These are phyloP conservation scores for Heritiera littoralis DNA, from an alignment of 345 rosid genomes.

Conservation along the genomic window DNA sequence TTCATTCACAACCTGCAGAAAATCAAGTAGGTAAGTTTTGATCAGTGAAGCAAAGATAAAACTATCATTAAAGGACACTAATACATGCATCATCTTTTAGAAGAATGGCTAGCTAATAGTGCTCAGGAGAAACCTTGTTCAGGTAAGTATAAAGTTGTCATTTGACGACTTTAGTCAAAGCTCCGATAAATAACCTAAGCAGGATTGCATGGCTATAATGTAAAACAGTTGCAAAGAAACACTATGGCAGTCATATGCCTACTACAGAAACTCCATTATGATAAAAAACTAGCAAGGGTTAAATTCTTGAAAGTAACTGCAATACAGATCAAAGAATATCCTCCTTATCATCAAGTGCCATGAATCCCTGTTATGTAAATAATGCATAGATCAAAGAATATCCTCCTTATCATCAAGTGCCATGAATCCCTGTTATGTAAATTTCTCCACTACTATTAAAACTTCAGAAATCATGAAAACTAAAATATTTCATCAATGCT, in stretches of 20 bases:
- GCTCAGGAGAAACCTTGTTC: neutral
- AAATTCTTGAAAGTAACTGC: neutral
- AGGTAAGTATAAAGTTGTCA: neutral
- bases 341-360: neutral
- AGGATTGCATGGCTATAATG: neutral
- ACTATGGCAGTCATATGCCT: neutral
- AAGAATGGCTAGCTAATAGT: neutral
- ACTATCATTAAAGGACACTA: neutral
- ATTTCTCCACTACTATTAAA: neutral
- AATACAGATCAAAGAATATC: neutral
- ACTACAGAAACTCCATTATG: neutral
- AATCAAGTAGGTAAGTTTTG: conserved; percentile 1
- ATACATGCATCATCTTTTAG: neutral
- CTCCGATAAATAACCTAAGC: neutral
- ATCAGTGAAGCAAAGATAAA: neutral
- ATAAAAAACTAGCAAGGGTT: neutral
- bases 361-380: neutral
- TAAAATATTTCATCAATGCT: conserved; percentile 21
- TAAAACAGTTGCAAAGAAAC: neutral
- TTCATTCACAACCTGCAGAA: conserved; percentile 51
- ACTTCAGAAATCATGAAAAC: conserved; percentile 7
- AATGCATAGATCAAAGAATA: neutral
- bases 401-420: neutral
- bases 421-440: neutral
- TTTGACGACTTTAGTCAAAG: conserved; percentile 8